Base-by-base conservation (phyloP, 1,284 basidiomycete species). In the Heliocybe sulcata region DNA sequence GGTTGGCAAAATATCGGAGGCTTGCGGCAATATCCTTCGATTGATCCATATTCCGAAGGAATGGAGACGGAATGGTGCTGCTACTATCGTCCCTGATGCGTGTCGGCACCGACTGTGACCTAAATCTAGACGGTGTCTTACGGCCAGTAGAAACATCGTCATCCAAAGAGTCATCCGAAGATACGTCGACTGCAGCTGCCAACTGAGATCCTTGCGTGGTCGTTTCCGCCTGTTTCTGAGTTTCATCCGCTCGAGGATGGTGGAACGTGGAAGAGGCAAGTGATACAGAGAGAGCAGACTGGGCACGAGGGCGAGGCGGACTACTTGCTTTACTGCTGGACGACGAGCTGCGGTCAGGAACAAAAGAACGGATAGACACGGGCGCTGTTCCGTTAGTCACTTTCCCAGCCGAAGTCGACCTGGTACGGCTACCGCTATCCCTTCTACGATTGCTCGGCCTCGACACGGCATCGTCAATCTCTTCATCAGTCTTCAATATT, bases 271-370 rank as follows among this genome's bases (percentile, higher is more conserved):
- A 76, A 20, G 77, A 80, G 10, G 77, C 82, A 31, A 90, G 70
- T 25, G 87, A 90, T 14, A 80, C 79, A 23, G 88, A 90, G 35
- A 90, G 76, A 12, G 82, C 79, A 54, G 87, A 90, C 16, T 29
- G 26, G 3, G 4, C 38, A 6, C 38, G 38, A n/a, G 16, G 4
- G 19, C 38, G 8, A 6, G 38, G 38, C 16, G 38, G 38, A 42
- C 38, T 42, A n/a, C 8, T 9, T 20, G 19, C 38, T n/a, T 16
- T 42, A 20, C 38, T 42, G 33, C 9, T 35, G 6, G 38, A 8
- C 16, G 38, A 42, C 38, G 19, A 42, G n/a, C 38, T 42, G 16
- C 19, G 38, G 19, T 16, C 38, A 35, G 84, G 83, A 47, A 77
- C 68, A 63, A 90, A 90, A 60, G 77, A 76, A 57, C 75, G 77